Conservation (phyloP, 1,139 yeast species). For the Yamadazyma atmosphaerica region DNA sequence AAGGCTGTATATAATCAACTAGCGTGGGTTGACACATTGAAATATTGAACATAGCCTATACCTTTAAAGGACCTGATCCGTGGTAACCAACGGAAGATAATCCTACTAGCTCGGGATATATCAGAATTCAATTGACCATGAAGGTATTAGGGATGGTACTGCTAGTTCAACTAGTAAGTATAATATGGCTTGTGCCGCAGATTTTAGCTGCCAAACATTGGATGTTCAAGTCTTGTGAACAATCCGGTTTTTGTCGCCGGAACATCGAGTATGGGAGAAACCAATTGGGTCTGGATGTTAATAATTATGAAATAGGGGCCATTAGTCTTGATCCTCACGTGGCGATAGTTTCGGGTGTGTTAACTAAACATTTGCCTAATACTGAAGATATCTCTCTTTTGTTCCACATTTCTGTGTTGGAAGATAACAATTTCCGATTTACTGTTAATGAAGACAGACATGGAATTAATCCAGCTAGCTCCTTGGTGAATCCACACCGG, state of each 20-base stretch:
- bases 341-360: constrained; percentile 32
- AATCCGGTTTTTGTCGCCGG: constrained; percentile 84
- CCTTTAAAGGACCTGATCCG: too few relatives aligned
- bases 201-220: constrained; percentile 63
- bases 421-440: constrained; percentile 57
- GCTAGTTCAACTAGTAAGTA: too few relatives aligned
- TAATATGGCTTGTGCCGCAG: too few relatives aligned
- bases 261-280: constrained; percentile 65
- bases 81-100: too few relatives aligned
- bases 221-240: constrained; percentile 76
- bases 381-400: constrained; percentile 40
- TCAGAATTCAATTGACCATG: neutral
- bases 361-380: constrained; percentile 42
- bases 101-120: too few relatives aligned
- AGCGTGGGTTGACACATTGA: too few relatives aligned
- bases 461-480: constrained; percentile 6
- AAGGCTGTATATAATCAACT: too few relatives aligned
- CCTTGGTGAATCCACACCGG: constrained; percentile 40
- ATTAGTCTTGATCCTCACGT: constrained; percentile 34
- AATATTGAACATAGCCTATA: too few relatives aligned
- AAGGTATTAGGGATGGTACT: too few relatives aligned
- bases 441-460: constrained; percentile 62
- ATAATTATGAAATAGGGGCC: constrained; percentile 53
- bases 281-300: constrained; percentile 3
- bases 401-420: constrained; percentile 55